phyloP scores from a whole-genome alignment of 805 yeast genomes.

The Sugiyamaella mastotermitis region DNA sequence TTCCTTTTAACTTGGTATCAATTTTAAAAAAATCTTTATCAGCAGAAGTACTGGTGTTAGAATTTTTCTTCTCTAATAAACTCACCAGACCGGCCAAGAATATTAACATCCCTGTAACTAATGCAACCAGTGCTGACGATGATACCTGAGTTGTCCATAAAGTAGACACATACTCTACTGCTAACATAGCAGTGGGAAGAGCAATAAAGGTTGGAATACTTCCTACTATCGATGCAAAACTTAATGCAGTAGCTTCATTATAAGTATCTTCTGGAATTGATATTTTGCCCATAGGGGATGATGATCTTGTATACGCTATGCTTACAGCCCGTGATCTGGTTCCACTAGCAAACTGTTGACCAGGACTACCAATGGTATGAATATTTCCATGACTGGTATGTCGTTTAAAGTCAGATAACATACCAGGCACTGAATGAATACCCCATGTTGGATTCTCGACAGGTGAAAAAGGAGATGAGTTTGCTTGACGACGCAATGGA shows the following conservation, averaged over 20 bases:
- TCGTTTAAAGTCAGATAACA: slow-evolving; percentile 31
- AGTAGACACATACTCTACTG: slow-evolving; percentile 18
- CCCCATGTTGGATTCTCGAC: slow-evolving; percentile 28
- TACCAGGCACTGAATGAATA: slow-evolving; percentile 30
- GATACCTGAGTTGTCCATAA: slow-evolving; percentile 9
- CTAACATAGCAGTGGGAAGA: slow-evolving; percentile 27
- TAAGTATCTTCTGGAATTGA: too few species aligned
- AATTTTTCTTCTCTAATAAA: slow-evolving; percentile 13
- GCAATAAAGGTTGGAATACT: slow-evolving; percentile 28
- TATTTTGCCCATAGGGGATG: too few species aligned
- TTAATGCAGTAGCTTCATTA: too few species aligned
- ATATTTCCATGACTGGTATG: slow-evolving; percentile 28
- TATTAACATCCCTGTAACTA: slow-evolving; percentile 23
- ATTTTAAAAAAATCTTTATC: background rate
- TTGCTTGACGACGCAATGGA: slow-evolving; percentile 25
- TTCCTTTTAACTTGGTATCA: slow-evolving; percentile 10
- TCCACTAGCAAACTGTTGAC: background rate
- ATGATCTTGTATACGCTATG: too few species aligned
- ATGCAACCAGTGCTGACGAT: slow-evolving; percentile 10
- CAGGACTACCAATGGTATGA: slow-evolving; percentile 2
- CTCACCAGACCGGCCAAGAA: slow-evolving; percentile 19
- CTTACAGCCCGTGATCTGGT: too few species aligned
- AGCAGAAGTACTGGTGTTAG: slow-evolving; percentile 3
- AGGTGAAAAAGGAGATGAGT: slow-evolving; percentile 8
- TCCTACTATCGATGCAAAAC: slow-evolving; percentile 15